Evolutionary conservation across 2,329 filamentous ascomycete species (phyloP).

Genomic region (Onygenales sp.): DNA sequence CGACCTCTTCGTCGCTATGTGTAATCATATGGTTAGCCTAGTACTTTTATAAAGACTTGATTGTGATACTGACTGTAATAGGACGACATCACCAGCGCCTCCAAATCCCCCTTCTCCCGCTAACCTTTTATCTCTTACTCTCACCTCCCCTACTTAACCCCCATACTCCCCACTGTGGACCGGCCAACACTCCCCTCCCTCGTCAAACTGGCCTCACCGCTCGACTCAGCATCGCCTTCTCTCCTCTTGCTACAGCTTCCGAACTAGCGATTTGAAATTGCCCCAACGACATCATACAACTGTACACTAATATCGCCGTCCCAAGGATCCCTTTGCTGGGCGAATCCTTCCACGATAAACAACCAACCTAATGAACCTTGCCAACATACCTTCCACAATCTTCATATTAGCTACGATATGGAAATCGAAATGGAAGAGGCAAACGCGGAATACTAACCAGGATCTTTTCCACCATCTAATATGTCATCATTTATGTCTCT

Average conservation of each 20-base stretch:
- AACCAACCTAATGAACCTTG: no score
- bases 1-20: conserved; percentile 85
- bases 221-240: neutral
- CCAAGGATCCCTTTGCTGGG: no score
- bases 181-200: neutral
- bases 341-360: no score
- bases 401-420: no score
- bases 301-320: no score
- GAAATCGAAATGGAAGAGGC: no score
- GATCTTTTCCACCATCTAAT: neutral
- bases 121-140: conserved; percentile 1
- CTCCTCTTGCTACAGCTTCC: neutral
- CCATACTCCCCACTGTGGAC: neutral
- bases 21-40: conserved; percentile 70
- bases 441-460: no score
- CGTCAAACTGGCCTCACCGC: neutral
- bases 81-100: conserved; percentile 17
- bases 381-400: no score
- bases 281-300: no score
- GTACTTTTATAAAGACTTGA: conserved; percentile 17
- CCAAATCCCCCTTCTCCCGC: conserved; percentile 15
- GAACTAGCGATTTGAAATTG: no score
- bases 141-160: neutral
- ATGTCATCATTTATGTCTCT: neutral
- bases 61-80: conserved; percentile 9